Evolutionary conservation across 768 basidiomycete species (phyloP), one percentile per base, ranked within the genome.

Genomic region (Podaxis sp.): DNA sequence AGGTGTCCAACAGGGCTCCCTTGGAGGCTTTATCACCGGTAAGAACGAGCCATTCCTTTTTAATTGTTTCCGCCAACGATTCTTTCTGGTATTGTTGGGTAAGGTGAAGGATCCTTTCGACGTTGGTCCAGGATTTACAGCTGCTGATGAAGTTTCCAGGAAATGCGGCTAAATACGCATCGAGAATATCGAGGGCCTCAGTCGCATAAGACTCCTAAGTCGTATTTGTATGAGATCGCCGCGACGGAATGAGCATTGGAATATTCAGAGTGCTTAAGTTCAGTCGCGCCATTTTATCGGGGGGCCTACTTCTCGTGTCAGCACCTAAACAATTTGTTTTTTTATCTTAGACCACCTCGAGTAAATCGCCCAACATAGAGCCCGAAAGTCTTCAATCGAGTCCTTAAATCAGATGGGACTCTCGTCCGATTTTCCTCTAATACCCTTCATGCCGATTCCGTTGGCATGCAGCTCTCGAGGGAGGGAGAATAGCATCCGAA

Each of bases 311-410:
- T 5, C 28, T 3, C 5, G 5, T 15, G 33, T 60, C 41, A 37
- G 20, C 41, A 4, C 40, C 13, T 13, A 46, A 11, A 4, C 30
- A 12, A 20, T 8, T 1, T 3, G 12, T 33, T 8, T n/a, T 8
- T 30, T 22, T n/a, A 33, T 41, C 44, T 12, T 2, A 3, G 54
- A 67, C 4, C 61, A 71, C 68, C 62, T 54, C 2, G 70, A 66
- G 44, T 69, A 71, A 22, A 69, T 53, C 44, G 54, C 58, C 67
- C 66, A 71, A 24, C 68, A 71, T 20, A 67, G 48, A 12, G 65
- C 65, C 30, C 68, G 62, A 22, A 70, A 66, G 13, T 67, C 66
- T 3, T 62, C 64, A 36, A 52, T 55, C 13, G 49, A 48, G 36
- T 69, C 68, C 2, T 62, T 56, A 11, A 67, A 55, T 15, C 62